Base-by-base conservation (phyloP, 331 rosid species). In the Malus hybrid region DNA sequence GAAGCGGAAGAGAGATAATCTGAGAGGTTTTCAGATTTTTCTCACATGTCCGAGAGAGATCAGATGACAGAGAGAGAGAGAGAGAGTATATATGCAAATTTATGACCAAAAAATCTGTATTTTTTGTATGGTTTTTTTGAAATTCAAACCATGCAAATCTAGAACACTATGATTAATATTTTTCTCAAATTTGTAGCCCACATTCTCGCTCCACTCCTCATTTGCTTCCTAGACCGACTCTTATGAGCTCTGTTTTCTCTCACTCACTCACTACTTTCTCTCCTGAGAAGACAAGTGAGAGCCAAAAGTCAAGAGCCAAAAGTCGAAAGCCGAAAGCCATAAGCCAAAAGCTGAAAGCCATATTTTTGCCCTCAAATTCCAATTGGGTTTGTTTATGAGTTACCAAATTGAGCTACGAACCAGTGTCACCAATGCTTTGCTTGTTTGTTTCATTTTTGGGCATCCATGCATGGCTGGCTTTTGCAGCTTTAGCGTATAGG, bases 131-230 rank as follows among this genome's bases (percentile, higher is more conserved):
- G 39, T 10, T 24, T 74, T 65, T 72, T 70, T 34, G 66, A 84
- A 84, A 76, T 78, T 84, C 67, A 84, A 74, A 71, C 77, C 61
- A 81, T 76, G 86, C 31, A 83, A 82, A 86, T 84, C 88, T 84
- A 82, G 54, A 80, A 83, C 75, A 78, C 42, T 65, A 76, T 27
- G 84, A 77, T 84, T 81, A 81, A 44, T 36, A 32, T 60, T 76
- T 61, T 42, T 71, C 57, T 63, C 57, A 36, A 73, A 74, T 75
- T 85, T 68, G 2, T 87, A 62, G 86, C 83, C 93, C 80, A 86
- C 81, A 90, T 87, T 76, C 79, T 89, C 87, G 95, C 90, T 84
- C 88, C 78, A 83, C 85, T 66, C 89, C 91, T 83, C 55, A 56
- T 78, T 90, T 85, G 77, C 65, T 65, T 79, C 78, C 87, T 84